Evolutionary conservation across 2,329 filamentous ascomycete species (phyloP), one percentile per base, ranked within the genome.

Genomic region (Bipolaris oryzae): DNA sequence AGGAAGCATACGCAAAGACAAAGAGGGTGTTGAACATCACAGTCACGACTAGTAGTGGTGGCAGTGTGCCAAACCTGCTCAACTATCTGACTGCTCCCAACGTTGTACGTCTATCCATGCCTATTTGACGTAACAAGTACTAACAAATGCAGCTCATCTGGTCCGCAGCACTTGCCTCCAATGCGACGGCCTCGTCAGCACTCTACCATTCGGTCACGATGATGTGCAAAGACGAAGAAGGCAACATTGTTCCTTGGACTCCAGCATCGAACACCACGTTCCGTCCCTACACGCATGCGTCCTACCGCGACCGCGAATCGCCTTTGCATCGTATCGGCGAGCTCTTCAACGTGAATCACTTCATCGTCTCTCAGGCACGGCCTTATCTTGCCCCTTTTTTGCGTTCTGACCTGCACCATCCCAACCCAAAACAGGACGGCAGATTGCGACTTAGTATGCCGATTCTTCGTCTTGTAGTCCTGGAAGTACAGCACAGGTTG

Each of bases 1-100:
- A 96, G 75, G 94, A 97, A 77, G 94, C 94, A 0, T 96, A 93
- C 70, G 85, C 88, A 49, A 86, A 87, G 59, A 96, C 92, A 37
- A 95, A 95, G 71, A 83, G 92, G 48, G 87, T 96, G 3, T 80
- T 98, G 65, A 97, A 97, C 73, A 97, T 98, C 62, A 96, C 92
- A 0, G 88, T 97, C 20, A 90, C 90, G 0, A 91, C 89, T 1
- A 87, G 87, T 20, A 87, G 86, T 5, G 86, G 88, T 59, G 87
- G 86, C 13, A 91, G 91, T 33, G 87, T 94, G 1, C 93, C 93
- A 1, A 92, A 89, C 44, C 79, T 97, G 31, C 84, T 98, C 33
- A 98, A 97, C 75, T 95, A 97, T 72, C 82, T 97, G 48, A 97
- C 93, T 1, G 91, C 94, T 2, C 94, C 94, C 3, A 94, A 97